Evolutionary conservation across 148 eudicot species (phyloP).

Genomic region (Euryodendron excelsum): DNA sequence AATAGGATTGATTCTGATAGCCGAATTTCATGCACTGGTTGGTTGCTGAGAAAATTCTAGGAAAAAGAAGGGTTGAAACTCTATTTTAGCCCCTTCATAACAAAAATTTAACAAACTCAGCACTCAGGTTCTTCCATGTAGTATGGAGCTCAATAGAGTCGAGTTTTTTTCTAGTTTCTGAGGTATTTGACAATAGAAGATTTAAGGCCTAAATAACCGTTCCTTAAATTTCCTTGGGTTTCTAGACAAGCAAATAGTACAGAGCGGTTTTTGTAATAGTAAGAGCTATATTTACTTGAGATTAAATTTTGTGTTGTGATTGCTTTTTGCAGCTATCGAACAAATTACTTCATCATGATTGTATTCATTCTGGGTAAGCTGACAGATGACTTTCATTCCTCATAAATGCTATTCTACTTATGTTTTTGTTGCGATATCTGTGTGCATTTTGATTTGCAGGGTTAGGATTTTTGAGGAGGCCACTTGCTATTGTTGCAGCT

Average conservation of each 20-base stretch:
- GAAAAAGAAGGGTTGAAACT: background rate
- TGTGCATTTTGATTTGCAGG: constrained; percentile 42
- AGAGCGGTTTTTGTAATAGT: background rate
- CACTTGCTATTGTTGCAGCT: constrained; percentile 87
- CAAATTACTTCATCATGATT: constrained; percentile 90
- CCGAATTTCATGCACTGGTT: background rate
- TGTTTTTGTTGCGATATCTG: background rate
- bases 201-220: background rate
- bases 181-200: background rate
- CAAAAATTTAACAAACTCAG: background rate
- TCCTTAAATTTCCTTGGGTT: background rate
- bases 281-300: background rate
- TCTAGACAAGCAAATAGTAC: background rate
- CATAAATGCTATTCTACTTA: background rate
- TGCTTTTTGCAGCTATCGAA: constrained; percentile 72
- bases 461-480: constrained; percentile 83
- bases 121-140: background rate
- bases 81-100: background rate
- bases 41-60: background rate
- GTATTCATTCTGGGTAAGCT: constrained; percentile 77
- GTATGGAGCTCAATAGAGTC: background rate
- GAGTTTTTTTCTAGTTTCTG: background rate
- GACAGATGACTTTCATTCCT: constrained; percentile 5
- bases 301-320: constrained; percentile 1
- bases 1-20: background rate